Conservation (phyloP, 257 asterid species). For the Dorcoceras hygrometricum region DNA sequence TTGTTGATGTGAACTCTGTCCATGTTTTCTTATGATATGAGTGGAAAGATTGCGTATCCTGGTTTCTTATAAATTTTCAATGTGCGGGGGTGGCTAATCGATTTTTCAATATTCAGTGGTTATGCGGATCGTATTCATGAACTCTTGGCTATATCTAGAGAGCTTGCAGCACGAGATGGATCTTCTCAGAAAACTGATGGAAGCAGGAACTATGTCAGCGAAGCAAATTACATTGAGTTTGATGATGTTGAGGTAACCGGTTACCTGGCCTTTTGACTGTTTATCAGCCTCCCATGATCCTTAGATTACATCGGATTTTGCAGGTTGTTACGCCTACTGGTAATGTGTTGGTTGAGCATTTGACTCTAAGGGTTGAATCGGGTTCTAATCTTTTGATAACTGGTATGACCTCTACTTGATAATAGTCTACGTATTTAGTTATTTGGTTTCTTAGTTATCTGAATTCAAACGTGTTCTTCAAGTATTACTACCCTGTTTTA, state of each 20-base stretch:
- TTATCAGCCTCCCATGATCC: constrained; percentile 26
- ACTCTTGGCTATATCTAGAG: constrained; percentile 83
- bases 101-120: constrained; percentile 66
- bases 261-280: constrained; percentile 16
- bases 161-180: constrained; percentile 59
- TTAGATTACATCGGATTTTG: constrained; percentile 30
- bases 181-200: constrained; percentile 76
- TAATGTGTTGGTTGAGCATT: constrained; percentile 87
- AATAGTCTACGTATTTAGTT: constrained; percentile 20
- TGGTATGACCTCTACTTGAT: constrained; percentile 43
- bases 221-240: constrained; percentile 94
- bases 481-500: not conserved
- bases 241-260: constrained; percentile 80
- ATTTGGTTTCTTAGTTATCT: constrained; percentile 7
- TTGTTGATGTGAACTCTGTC: not conserved
- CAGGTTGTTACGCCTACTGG: constrained; percentile 99
- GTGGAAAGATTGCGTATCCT: constrained; percentile 12
- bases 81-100: constrained; percentile 12
- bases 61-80: constrained; percentile 8
- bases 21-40: constrained; percentile 16
- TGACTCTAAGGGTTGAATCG: constrained; percentile 84
- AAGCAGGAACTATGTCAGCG: constrained; percentile 78
- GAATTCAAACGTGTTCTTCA: constrained; percentile 1
- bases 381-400: constrained; percentile 99
- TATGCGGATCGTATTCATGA: constrained; percentile 99